Conservation (phyloP, 1,284 basidiomycete species). For the Dichomitus squalens region DNA sequence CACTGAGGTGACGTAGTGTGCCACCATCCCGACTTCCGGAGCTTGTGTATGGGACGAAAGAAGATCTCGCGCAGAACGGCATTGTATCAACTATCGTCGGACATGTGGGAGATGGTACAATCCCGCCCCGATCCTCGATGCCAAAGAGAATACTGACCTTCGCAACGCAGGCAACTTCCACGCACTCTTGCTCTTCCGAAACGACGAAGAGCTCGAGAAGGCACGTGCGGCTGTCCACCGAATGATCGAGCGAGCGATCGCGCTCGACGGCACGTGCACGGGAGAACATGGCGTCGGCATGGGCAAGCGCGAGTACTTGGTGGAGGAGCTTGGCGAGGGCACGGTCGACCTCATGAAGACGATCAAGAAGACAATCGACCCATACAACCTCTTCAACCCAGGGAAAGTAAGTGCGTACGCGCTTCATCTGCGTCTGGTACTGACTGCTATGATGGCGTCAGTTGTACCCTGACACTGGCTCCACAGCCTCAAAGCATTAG, state of each 20-base stretch:
- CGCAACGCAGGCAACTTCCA: constrained; percentile 53
- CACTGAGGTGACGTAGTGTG: not conserved
- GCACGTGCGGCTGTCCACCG: constrained; percentile 59
- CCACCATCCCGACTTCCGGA: not conserved
- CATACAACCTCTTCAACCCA: constrained; percentile 80
- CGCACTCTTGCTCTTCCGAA: constrained; percentile 59
- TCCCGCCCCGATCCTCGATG: not conserved
- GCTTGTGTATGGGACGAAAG: constrained; percentile 5
- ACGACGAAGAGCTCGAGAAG: constrained; percentile 56
- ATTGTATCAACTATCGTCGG: constrained; percentile 8
- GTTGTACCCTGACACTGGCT: constrained; percentile 19
- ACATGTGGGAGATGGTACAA: constrained; percentile 11
- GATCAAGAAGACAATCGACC: constrained; percentile 79
- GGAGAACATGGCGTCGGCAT: constrained; percentile 90
- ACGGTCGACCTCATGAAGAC: constrained; percentile 87
- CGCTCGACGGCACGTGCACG: constrained; percentile 78
- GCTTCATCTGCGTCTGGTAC: too few relatives aligned
- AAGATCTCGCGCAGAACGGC: not conserved
- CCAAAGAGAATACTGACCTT: not conserved
- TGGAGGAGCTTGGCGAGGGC: constrained; percentile 78
- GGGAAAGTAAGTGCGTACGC: constrained; percentile 62
- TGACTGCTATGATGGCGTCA: not conserved
- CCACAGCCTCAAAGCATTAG: not conserved
- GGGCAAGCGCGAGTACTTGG: constrained; percentile 78
- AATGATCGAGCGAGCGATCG: constrained; percentile 75